phyloP scores from a whole-genome alignment of 1,139 yeast species.

The Saccharomyces hybrid region DNA sequence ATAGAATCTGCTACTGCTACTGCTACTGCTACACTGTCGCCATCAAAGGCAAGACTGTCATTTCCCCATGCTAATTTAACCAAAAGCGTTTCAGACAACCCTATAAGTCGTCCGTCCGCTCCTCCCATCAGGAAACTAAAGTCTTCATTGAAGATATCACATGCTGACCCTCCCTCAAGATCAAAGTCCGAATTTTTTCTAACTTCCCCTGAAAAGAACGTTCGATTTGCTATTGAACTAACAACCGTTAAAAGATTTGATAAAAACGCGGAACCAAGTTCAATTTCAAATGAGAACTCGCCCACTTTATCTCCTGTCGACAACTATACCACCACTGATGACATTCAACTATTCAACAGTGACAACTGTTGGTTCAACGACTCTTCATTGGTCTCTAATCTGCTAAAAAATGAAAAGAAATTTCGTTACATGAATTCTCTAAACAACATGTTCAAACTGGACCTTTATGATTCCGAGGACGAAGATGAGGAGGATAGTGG shows the following conservation, averaged over 20 bases:
- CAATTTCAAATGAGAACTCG: slow-evolving; percentile 19
- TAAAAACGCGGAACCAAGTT: slow-evolving; percentile 25
- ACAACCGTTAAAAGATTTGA: slow-evolving; percentile 30
- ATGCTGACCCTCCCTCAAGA: not conserved
- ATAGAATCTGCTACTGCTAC: not conserved
- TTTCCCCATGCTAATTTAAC: not conserved
- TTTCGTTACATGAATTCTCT: slow-evolving; percentile 1
- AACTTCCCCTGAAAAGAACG: slow-evolving; percentile 5
- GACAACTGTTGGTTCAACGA: slow-evolving; percentile 14
- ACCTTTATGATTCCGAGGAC: not conserved
- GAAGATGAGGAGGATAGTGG: not conserved
- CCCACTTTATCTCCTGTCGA: slow-evolving; percentile 2
- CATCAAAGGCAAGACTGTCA: not conserved
- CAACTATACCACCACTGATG: not conserved
- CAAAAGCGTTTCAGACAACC: not conserved
- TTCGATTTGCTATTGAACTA: slow-evolving; percentile 29
- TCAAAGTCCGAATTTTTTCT: not conserved
- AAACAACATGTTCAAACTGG: not conserved
- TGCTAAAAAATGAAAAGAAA: slow-evolving; percentile 9
- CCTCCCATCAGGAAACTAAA: not conserved
- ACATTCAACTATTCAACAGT: not conserved
- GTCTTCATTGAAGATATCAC: not conserved
- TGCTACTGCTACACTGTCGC: not conserved
- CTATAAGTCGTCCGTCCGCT: not conserved
- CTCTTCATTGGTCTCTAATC: slow-evolving; percentile 5